Conservation (phyloP, 179 eudicot genomes). For the Silene noctiflora region DNA sequence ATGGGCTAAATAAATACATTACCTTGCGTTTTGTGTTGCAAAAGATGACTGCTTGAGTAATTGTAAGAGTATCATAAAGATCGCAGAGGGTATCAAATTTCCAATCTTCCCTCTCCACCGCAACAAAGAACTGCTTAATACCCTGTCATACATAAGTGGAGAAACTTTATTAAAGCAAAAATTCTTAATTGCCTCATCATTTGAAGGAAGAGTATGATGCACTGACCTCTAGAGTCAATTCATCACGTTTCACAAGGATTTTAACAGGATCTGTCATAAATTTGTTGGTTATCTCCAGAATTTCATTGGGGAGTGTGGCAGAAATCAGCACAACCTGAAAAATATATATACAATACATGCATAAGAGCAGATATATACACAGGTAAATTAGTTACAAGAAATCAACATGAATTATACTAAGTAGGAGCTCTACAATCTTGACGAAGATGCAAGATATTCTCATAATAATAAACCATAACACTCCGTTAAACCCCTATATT, state of each 20-base stretch:
- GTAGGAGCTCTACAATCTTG: too few species aligned
- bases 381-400: too few species aligned
- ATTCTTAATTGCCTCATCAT: neutral
- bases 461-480: too few species aligned
- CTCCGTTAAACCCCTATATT: too few species aligned
- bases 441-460: too few species aligned
- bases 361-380: neutral
- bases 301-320: constrained; percentile 97
- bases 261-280: constrained; percentile 97
- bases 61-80: constrained; percentile 94
- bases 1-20: neutral
- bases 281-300: constrained; percentile 91
- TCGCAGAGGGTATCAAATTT: constrained; percentile 95
- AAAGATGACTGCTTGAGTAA: constrained; percentile 96
- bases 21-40: constrained; percentile 97
- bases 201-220: neutral
- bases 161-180: neutral
- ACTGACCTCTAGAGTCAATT: constrained; percentile 88
- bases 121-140: constrained; percentile 94
- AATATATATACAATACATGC: neutral
- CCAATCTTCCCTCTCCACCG: constrained; percentile 97
- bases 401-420: too few species aligned
- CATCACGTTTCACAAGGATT: constrained; percentile 89
- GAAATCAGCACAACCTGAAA: constrained; percentile 82
- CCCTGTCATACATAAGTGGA: constrained; percentile 49